Evolutionary conservation across 768 basidiomycete genomes (phyloP), one percentile per base, ranked within the genome.

Genomic region (Agrocybe praecox): DNA sequence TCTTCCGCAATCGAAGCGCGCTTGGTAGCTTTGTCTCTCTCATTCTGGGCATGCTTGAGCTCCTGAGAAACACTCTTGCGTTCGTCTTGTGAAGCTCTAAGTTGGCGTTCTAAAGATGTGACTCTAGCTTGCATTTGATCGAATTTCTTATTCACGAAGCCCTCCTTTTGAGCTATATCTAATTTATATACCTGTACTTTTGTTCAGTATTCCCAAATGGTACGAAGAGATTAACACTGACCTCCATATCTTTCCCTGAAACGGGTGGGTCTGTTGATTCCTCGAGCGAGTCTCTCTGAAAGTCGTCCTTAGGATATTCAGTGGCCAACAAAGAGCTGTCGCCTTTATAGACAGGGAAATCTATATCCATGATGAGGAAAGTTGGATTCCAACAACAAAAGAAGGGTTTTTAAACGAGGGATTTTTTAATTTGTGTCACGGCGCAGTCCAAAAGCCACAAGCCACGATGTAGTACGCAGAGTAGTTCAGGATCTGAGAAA

Each of bases 1-100:
- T 53, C 52, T 19, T 58, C 57, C 2, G 57, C 47, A 21, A 14
- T 49, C 23, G 43, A 42, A 15, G 57, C 52, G 26, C 57, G 52
- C 23, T 58, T 47, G 34, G 44, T 33, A 4, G 57, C 52, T 48
- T 29, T 46, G 1, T 48, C 24, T 7, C 47, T 19, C 18, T 54
- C 52, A 14, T 50, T 49, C 21, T 58, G 29, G 9, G 26, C 33
- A 40, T 49, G 57, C 21, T 54, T 58, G 42, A 54, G 48, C 14
- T 45, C 52, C 15, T 54, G 52, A 5, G 47, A 24, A 15, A 50
- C 26, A 26, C 32, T 22, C 42, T 58, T 58, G 8, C 33, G 12
- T 49, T 58, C 52, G 19, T 50, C 52, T 47, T 53, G 43, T 23
- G 48, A 23, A n/a, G 47, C 15, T 21, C 15, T 34, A n/a, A 54